Evolutionary conservation across 306 rosid genomes (phyloP), one percentile per base, ranked within the genome.

Genomic region (Trichosanthes cucumerina): DNA sequence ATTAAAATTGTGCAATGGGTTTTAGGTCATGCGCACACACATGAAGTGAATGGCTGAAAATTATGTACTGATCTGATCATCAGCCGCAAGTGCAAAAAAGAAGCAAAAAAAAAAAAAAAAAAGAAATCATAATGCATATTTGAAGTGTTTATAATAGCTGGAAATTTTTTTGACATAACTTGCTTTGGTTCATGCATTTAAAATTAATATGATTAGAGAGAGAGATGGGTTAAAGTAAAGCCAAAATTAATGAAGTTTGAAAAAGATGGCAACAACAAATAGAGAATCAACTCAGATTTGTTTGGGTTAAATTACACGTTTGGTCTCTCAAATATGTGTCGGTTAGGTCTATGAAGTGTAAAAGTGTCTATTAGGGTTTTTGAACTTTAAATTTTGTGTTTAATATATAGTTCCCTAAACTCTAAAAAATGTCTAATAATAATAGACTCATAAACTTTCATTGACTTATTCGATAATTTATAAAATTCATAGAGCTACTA

Each of bases 131-230:
- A 7, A 54, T 54, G 24, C 8, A n/a, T 54, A 54, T 57, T 57
- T 57, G 15, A 57, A 57, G 33, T 21, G 60, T 56, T 56, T 56
- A n/a, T 56, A 56, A n/a, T 2, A n/a, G 60, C 60, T 56, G 60
- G 7, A 57, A 23, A 4, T 3, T 13, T 12, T 10, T 8, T 13
- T 62, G 69, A 62, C 69, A 62, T 31, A 28, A 14, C 6, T 62
- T 62, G 69, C 36, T 13, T 28, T 62, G n/a, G 69, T 62, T 62
- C 69, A 62, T 62, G 69, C 69, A 62, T 62, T 62, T 62, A 31
- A 56, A 12, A 47, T 19, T 57, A 57, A 23, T 8, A 57, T 57
- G 64, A 57, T 23, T 21, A 28, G 15, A 26, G 38, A 28, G n/a
- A 60, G 8, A 60, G 59, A 28, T 28, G 11, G 39, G 16, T 63